These are phyloP conservation scores for Aspergillus sp. DNA, from an alignment of 2,329 filamentous ascomycete genomes.

Conservation along the genomic window DNA sequence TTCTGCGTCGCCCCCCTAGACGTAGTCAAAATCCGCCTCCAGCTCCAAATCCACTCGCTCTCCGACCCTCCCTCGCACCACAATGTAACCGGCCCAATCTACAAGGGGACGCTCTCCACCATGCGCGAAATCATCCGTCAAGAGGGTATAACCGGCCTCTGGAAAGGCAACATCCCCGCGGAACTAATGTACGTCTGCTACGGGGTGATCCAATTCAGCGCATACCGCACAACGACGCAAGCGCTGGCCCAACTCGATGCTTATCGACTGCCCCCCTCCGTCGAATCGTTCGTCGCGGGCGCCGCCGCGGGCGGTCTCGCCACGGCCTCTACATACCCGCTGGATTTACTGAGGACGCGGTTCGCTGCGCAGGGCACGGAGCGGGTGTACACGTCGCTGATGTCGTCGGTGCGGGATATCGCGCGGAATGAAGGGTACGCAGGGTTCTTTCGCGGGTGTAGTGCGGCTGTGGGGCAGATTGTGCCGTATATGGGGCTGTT, in stretches of 20 bases:
- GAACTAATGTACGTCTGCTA: conserved; percentile 94
- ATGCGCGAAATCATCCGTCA: conserved; percentile 73
- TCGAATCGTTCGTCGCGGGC: conserved; percentile 79
- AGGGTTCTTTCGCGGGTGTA: conserved; percentile 87
- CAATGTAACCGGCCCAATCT: conserved; percentile 46
- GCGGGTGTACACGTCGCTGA: conserved; percentile 74
- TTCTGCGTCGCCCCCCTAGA: conserved; percentile 95
- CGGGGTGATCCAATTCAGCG: conserved; percentile 82
- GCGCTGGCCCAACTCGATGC: conserved; percentile 59
- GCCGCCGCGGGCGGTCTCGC: conserved; percentile 79
- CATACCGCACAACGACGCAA: conserved; percentile 75
- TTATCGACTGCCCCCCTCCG: conserved; percentile 62
- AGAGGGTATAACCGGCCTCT: conserved; percentile 83
- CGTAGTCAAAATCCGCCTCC: conserved; percentile 95
- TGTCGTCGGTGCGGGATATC: conserved; percentile 71
- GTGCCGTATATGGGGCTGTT: conserved; percentile 97
- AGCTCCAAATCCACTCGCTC: conserved; percentile 85
- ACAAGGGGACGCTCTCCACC: conserved; percentile 76
- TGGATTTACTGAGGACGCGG: conserved; percentile 88
- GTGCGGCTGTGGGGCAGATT: conserved; percentile 81
- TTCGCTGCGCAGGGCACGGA: conserved; percentile 92
- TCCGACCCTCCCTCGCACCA: conserved; percentile 68
- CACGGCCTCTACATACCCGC: conserved; percentile 83
- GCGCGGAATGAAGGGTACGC: conserved; percentile 68
- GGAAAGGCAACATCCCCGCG: conserved; percentile 97